phyloP scores from a whole-genome alignment of 768 basidiomycete genomes.

The Daedaleopsis sinensis region DNA sequence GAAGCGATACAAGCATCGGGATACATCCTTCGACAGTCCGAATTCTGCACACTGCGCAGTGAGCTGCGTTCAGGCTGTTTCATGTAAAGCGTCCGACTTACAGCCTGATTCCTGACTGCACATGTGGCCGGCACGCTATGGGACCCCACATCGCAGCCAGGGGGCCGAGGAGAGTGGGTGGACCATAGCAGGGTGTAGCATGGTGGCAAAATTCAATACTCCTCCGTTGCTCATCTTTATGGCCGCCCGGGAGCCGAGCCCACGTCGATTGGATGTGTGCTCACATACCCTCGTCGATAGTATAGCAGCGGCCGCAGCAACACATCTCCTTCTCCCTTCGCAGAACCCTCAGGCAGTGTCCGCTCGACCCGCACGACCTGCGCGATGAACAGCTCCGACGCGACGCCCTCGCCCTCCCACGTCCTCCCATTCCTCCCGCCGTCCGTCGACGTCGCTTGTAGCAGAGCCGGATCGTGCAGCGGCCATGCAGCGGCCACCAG shows the following conservation, averaged over 20 bases:
- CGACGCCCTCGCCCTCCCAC: constrained; percentile 38
- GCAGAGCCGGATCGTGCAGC: constrained; percentile 54
- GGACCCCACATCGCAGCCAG: too few species aligned
- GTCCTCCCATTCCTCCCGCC: constrained; percentile 16
- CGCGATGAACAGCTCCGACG: constrained; percentile 81
- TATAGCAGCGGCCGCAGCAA: constrained; percentile 58
- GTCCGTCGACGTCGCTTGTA: constrained; percentile 29
- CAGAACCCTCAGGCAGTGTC: constrained; percentile 27
- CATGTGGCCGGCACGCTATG: too few species aligned
- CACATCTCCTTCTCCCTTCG: constrained; percentile 18
- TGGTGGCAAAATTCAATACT: too few species aligned
- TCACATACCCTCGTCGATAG: constrained; percentile 62
- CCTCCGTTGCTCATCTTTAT: constrained; percentile 4
- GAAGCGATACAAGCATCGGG: too few species aligned
- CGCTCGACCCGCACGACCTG: constrained; percentile 68
- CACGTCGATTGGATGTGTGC: constrained; percentile 25
- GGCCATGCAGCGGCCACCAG: constrained; percentile 64
- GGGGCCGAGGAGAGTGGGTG: too few species aligned
- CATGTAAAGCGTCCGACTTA: too few species aligned
- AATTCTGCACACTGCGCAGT: too few species aligned
- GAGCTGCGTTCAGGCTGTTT: too few species aligned
- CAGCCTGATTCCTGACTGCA: too few species aligned
- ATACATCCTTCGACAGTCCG: too few species aligned
- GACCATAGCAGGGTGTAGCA: too few species aligned
- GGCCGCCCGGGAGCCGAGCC: constrained; percentile 1